Conservation (phyloP, 768 basidiomycete species). For the Neoboletus magnificus region DNA sequence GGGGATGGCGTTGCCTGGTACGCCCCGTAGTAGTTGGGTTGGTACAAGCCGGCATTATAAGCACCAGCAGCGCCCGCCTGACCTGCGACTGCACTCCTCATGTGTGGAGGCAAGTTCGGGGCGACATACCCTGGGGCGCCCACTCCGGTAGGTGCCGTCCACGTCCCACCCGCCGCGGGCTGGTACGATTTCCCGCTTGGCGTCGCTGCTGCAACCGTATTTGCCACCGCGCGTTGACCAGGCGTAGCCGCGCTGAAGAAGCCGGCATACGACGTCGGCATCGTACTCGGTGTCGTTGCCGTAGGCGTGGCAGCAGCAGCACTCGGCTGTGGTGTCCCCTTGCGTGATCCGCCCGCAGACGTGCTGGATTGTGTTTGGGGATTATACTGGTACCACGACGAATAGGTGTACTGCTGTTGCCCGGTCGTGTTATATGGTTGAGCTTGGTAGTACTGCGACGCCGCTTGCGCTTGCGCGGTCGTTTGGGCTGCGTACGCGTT, state of each 20-base stretch:
- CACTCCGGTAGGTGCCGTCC: constrained; percentile 27
- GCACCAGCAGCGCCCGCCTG: constrained; percentile 19
- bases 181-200: constrained; percentile 31
- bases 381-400: constrained; percentile 44
- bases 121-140: constrained; percentile 26
- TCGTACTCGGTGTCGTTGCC: constrained; percentile 26
- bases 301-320: constrained; percentile 24
- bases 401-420: constrained; percentile 42
- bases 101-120: constrained; percentile 42
- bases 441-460: constrained; percentile 36
- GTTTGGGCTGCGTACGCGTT: constrained; percentile 26
- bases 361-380: constrained; percentile 26
- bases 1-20: constrained; percentile 32
- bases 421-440: constrained; percentile 34
- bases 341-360: constrained; percentile 33
- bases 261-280: constrained; percentile 38
- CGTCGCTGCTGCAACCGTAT: constrained; percentile 41
- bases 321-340: constrained; percentile 44
- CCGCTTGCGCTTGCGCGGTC: constrained; percentile 24
- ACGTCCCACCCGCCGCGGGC: constrained; percentile 21
- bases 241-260: constrained; percentile 36
- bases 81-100: constrained; percentile 30
- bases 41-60: constrained; percentile 24
- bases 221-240: constrained; percentile 52
- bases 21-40: constrained; percentile 32